phyloP scores from a whole-genome alignment of 2,329 filamentous ascomycete species.

The Aureobasidium sp. region DNA sequence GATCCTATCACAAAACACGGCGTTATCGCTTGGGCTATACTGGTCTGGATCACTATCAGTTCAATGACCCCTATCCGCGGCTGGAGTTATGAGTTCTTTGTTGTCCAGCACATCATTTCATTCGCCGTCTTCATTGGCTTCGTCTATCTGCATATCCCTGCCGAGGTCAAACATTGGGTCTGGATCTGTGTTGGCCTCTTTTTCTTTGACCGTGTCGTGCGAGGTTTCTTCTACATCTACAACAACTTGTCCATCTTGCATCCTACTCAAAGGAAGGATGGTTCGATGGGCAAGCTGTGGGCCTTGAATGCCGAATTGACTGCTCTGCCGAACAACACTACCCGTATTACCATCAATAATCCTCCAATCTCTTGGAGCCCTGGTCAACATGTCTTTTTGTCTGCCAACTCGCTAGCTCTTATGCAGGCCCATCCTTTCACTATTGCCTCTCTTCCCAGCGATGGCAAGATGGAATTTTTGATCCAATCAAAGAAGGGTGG shows the following conservation, averaged over 20 bases:
- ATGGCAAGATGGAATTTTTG: conserved; percentile 50
- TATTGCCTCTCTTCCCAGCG: conserved; percentile 50
- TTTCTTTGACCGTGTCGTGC: conserved; percentile 54
- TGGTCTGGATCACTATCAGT: conserved; percentile 59
- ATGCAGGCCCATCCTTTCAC: conserved; percentile 60
- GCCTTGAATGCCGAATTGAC: conserved; percentile 15
- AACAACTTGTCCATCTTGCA: conserved; percentile 36
- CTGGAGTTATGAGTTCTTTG: conserved; percentile 63
- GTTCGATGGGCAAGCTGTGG: conserved; percentile 17
- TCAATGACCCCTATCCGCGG: conserved; percentile 58
- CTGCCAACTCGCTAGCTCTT: conserved; percentile 49
- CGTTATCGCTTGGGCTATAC: conserved; percentile 57
- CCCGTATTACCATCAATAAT: conserved; percentile 49
- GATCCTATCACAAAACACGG: conserved; percentile 62
- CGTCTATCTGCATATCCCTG: conserved; percentile 56
- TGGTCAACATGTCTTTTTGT: conserved; percentile 57
- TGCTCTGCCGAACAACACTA: conserved; percentile 48
- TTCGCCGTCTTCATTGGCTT: conserved; percentile 57
- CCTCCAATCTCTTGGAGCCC: conserved; percentile 52
- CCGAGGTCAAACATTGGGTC: conserved; percentile 48
- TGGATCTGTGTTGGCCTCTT: conserved; percentile 60
- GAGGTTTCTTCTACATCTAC: conserved; percentile 33
- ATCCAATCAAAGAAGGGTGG: conserved; percentile 49
- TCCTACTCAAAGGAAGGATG: conserved; percentile 23
- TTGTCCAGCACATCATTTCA: conserved; percentile 59